A percentile compares a stretch with the other conserved stretches of the same genome.
These are phyloP conservation scores for Cryphonectria parasitica DNA, from an alignment of 2,329 filamentous ascomycete genomes.

Conservation along the genomic window DNA sequence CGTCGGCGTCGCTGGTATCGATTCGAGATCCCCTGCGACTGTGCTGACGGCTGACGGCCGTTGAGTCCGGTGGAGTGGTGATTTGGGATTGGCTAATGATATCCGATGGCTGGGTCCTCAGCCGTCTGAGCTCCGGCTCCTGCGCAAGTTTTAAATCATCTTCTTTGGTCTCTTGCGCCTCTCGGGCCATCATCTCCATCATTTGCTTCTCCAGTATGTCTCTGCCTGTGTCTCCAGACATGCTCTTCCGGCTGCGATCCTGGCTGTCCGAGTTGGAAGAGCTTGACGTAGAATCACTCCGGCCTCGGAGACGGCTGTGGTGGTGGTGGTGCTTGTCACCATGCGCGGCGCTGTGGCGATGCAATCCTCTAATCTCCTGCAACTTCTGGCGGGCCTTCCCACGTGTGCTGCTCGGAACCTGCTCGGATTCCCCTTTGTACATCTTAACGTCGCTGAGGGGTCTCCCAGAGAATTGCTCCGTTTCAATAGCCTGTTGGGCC, in stretches of 20 bases:
- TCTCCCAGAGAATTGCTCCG: constrained; percentile 36
- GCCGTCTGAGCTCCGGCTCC: constrained; percentile 39
- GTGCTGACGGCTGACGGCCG: constrained; percentile 38
- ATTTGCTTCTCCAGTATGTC: constrained; percentile 65
- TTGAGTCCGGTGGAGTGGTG: constrained; percentile 32
- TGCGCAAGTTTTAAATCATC: constrained; percentile 41
- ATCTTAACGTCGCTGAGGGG: constrained; percentile 32
- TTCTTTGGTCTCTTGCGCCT: constrained; percentile 51
- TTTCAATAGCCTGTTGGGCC: constrained; percentile 24
- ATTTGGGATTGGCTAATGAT: constrained; percentile 41
- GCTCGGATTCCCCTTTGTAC: constrained; percentile 45
- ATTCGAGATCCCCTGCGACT: constrained; percentile 44
- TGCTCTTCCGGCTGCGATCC: constrained; percentile 47
- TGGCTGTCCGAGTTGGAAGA: constrained; percentile 63
- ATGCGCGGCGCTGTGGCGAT: constrained; percentile 53
- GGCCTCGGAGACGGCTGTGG: constrained; percentile 57
- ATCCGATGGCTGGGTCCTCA: constrained; percentile 39
- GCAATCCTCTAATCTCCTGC: constrained; percentile 58
- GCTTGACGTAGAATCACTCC: constrained; percentile 61
- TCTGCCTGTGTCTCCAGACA: constrained; percentile 53
- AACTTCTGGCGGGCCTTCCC: constrained; percentile 65
- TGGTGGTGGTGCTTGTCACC: constrained; percentile 40
- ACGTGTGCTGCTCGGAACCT: constrained; percentile 56
- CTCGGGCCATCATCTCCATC: constrained; percentile 62
- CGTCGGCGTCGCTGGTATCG: constrained; percentile 48